phyloP scores from a whole-genome alignment of 768 basidiomycete genomes.

The Pisolithus sp. region DNA sequence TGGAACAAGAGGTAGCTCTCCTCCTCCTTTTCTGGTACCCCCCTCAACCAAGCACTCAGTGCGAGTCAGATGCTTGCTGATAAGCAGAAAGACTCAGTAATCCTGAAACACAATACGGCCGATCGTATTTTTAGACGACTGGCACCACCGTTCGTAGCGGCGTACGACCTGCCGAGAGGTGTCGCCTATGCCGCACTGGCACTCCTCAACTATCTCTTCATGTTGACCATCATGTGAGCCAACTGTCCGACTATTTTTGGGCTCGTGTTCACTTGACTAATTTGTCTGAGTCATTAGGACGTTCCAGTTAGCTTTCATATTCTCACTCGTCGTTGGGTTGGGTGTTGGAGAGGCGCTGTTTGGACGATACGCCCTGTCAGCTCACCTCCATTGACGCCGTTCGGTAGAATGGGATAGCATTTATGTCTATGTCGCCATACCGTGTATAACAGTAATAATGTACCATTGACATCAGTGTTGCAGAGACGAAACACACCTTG shows the following conservation, averaged over 20 bases:
- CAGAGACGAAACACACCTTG: no score
- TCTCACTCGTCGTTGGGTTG: conserved; percentile 51
- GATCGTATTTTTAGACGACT: conserved; percentile 17
- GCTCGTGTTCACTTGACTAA: background rate
- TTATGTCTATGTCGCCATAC: no score
- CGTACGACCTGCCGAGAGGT: conserved; percentile 61
- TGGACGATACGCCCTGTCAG: conserved; percentile 36
- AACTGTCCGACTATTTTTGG: conserved; percentile 1
- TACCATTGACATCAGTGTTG: no score
- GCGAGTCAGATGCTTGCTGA: conserved; percentile 25
- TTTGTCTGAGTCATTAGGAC: conserved; percentile 40
- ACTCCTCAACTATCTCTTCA: conserved; percentile 55
- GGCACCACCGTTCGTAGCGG: conserved; percentile 51
- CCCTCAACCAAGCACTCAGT: conserved; percentile 16
- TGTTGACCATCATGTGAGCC: conserved; percentile 69
- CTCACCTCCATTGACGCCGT: conserved; percentile 7
- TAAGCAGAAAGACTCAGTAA: conserved; percentile 16
- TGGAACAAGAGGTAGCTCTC: conserved; percentile 48
- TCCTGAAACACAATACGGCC: background rate
- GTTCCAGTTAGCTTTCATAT: conserved; percentile 54
- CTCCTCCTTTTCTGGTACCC: background rate
- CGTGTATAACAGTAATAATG: no score
- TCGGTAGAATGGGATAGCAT: background rate
- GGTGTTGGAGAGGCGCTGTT: conserved; percentile 63
- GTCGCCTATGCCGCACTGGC: conserved; percentile 50